Evolutionary conservation across 2,329 filamentous ascomycete genomes (phyloP), one percentile per base, ranked within the genome.

Genomic region (Cladosporium sp.): DNA sequence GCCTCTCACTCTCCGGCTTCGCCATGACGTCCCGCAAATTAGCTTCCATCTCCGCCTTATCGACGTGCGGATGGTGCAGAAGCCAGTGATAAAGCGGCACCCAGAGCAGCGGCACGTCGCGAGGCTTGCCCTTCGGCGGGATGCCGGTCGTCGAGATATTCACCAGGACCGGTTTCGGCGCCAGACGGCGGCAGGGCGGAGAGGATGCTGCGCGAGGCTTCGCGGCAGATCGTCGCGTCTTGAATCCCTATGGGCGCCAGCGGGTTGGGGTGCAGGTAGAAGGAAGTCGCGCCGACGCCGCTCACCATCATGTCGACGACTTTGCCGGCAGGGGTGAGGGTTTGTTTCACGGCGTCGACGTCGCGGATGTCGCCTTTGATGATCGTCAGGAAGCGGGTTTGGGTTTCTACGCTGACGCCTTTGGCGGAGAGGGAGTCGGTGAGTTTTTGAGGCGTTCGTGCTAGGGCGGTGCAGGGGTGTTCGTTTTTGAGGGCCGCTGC

Each of bases 401-500:
- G 51, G 43, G 59, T 58, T 9, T 62, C 53, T 17, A 64, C 44
- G 20, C 70, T 59, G 43, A 80, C 56, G 12, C 64, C 65, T 56
- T 74, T 71, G 29, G 62, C 39, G 29, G 55, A 60, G 27, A 80
- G 69, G n/a, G 72, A 61, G 7, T 61, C 57, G 40, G 60, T 65
- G 41, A 81, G 73, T 58, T 80, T 80, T 4, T 67, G 58, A 1
- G 77, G 76, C 1, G 67, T 75, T 15, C 78, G 74, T 19, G 68
- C 77, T 7, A 81, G 68, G 8, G 77, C 76, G 40, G 67, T 68
- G 54, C 70, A 74, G 50, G 65, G 64, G 60, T 75, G 68, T 40
- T 72, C 72, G 3, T 70, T 70, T 22, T 68, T 63, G 37, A 80
- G 68, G 4, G 75, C 64, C 17, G 64, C 61, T 18, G 70, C 68